phyloP scores from a whole-genome alignment of 768 basidiomycete genomes.

The Fomitopsis pulvina region DNA sequence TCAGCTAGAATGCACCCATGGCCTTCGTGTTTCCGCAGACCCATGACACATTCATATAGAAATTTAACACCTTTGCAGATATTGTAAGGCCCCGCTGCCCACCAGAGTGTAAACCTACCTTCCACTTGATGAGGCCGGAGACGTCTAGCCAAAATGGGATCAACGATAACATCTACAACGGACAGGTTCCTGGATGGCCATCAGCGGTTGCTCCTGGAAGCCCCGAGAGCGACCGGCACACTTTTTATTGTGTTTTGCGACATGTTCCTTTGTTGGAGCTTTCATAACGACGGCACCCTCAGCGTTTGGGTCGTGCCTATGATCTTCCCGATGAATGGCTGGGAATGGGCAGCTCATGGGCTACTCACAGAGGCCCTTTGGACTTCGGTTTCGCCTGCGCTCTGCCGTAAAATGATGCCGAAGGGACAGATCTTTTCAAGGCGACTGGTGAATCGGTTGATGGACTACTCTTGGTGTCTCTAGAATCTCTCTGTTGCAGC shows the following conservation, averaged over 20 bases:
- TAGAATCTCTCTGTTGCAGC: background rate
- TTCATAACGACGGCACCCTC: constrained; percentile 86
- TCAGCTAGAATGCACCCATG: constrained; percentile 95
- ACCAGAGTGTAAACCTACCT: constrained; percentile 36
- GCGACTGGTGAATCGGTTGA: constrained; percentile 14
- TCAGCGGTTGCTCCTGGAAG: background rate
- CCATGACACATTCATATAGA: constrained; percentile 96
- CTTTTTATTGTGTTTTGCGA: constrained; percentile 66
- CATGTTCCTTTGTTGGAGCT: constrained; percentile 60
- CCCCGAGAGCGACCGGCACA: constrained; percentile 23
- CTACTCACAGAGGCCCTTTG: constrained; percentile 41
- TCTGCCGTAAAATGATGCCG: constrained; percentile 58
- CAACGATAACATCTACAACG: constrained; percentile 80
- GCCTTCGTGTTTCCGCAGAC: constrained; percentile 82
- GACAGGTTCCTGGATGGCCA: constrained; percentile 42
- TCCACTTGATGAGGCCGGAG: constrained; percentile 89
- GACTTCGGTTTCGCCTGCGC: constrained; percentile 23
- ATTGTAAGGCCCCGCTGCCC: background rate
- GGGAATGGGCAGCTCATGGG: background rate
- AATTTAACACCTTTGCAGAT: constrained; percentile 61
- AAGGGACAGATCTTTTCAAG: constrained; percentile 38
- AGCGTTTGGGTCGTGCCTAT: constrained; percentile 70
- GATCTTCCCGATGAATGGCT: background rate
- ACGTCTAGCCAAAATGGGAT: constrained; percentile 70
- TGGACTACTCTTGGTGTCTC: constrained; percentile 12